Conservation (phyloP, 805 yeast genomes). For the Zygotorulaspora chibaensis region DNA sequence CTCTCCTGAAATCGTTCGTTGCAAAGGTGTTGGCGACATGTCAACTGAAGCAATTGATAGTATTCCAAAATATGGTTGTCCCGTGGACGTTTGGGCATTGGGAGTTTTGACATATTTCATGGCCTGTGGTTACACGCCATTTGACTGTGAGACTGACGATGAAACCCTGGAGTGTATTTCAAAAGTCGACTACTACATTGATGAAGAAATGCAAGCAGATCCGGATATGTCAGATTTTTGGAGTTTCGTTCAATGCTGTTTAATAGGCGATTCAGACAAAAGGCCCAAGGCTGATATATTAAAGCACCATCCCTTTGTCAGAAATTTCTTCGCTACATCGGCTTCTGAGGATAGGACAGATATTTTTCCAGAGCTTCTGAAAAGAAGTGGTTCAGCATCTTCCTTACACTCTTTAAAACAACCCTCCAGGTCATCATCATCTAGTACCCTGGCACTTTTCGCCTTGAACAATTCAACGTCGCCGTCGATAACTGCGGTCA, state of each 20-base stretch:
- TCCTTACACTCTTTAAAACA: slow-evolving; percentile 22
- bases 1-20: slow-evolving; percentile 63
- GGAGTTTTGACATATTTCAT: slow-evolving; percentile 70
- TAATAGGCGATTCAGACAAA: slow-evolving; percentile 41
- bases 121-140: slow-evolving; percentile 72
- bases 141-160: slow-evolving; percentile 65
- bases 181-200: slow-evolving; percentile 54
- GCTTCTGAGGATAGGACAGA: slow-evolving; percentile 4
- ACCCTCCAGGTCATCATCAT: slow-evolving; percentile 22
- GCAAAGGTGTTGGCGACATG: slow-evolving; percentile 31
- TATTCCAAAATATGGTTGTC: slow-evolving; percentile 44
- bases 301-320: slow-evolving; percentile 41
- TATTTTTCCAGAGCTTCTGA: slow-evolving; percentile 8
- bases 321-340: slow-evolving; percentile 21
- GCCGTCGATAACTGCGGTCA: slow-evolving; percentile 6
- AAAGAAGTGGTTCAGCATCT: slow-evolving; percentile 21
- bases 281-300: slow-evolving; percentile 47
- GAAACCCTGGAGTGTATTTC: slow-evolving; percentile 65
- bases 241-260: slow-evolving; percentile 54
- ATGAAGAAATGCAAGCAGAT: slow-evolving; percentile 56
- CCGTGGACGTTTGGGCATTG: slow-evolving; percentile 72
- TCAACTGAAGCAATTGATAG: slow-evolving; percentile 13
- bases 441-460: slow-evolving; percentile 9
- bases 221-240: slow-evolving; percentile 44
- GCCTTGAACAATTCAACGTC: slow-evolving; percentile 5